These are phyloP conservation scores for Blepharisma stoltei DNA, from an alignment of 73 alveolate genomes.

Conservation along the genomic window DNA sequence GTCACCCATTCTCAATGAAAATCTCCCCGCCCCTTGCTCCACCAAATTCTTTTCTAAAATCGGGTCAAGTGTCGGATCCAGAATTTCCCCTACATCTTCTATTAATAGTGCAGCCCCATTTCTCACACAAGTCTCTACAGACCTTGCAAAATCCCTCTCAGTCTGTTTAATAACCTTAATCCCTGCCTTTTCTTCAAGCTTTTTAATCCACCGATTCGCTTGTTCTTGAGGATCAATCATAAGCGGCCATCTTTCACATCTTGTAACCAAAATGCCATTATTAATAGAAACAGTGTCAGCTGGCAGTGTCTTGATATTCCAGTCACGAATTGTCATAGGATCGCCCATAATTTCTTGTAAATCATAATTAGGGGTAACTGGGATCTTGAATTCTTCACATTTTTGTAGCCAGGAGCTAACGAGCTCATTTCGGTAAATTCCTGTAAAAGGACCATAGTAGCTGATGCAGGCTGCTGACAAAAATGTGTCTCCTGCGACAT, in stretches of 20 bases:
- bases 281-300: constrained; percentile 96
- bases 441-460: constrained; percentile 99
- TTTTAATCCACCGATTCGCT: constrained; percentile 99
- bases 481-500: constrained; percentile 93
- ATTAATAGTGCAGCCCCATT: constrained; percentile 85
- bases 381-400: constrained; percentile 48
- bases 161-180: constrained; percentile 57
- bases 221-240: constrained; percentile 99
- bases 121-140: constrained; percentile 37
- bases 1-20: constrained; percentile 82
- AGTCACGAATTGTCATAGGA: constrained; percentile 95
- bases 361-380: constrained; percentile 64
- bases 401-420: constrained; percentile 71
- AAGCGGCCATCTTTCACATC: constrained; percentile 98
- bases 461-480: constrained; percentile 95
- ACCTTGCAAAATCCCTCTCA: background rate
- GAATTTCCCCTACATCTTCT: constrained; percentile 93
- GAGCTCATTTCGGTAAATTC: constrained; percentile 70
- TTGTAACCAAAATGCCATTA: constrained; percentile 94
- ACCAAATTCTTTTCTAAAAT: constrained; percentile 78
- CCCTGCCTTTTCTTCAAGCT: constrained; percentile 83
- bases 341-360: constrained; percentile 87
- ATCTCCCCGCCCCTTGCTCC: constrained; percentile 81
- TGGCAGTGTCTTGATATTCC: constrained; percentile 94
- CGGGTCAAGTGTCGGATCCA: constrained; percentile 98